phyloP scores from a whole-genome alignment of 805 yeast genomes.

The Lachancea quebecensis region DNA sequence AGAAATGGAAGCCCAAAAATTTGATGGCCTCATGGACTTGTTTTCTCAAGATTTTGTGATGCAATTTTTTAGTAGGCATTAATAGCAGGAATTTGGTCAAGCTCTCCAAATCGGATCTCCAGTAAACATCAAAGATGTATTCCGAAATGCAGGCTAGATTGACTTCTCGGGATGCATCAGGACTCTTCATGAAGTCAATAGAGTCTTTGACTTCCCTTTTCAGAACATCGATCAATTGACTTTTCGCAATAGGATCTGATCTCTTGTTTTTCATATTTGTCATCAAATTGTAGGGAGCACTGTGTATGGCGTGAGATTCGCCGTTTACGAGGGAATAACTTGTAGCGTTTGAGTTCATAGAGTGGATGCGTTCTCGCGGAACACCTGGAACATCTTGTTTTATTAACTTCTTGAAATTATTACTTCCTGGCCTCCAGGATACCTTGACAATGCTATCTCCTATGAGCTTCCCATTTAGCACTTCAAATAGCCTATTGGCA shows the following conservation, averaged over 20 bases:
- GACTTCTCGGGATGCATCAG: constrained; percentile 30
- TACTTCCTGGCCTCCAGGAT: constrained; percentile 15
- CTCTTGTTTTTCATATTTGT: background rate
- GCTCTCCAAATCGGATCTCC: constrained; percentile 27
- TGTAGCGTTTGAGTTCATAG: no score
- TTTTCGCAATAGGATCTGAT: constrained; percentile 2
- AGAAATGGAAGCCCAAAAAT: constrained; percentile 20
- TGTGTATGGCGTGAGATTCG: no score
- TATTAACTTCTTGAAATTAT: background rate
- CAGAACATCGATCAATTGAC: constrained; percentile 16
- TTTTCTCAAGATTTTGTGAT: constrained; percentile 20
- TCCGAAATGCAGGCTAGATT: constrained; percentile 30
- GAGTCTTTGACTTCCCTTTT: constrained; percentile 27
- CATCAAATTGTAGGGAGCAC: no score
- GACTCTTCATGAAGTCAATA: constrained; percentile 30
- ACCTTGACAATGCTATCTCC: constrained; percentile 25
- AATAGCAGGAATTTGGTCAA: constrained; percentile 19
- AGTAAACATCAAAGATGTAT: constrained; percentile 33
- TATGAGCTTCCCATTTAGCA: constrained; percentile 21
- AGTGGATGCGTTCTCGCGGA: background rate
- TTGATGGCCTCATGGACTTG: constrained; percentile 26
- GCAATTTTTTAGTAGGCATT: constrained; percentile 16
- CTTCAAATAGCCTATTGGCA: constrained; percentile 17
- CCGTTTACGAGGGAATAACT: no score
- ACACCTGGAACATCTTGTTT: background rate